Base-by-base conservation (phyloP, 179 eudicot genomes). In the Drosera spatulata region DNA sequence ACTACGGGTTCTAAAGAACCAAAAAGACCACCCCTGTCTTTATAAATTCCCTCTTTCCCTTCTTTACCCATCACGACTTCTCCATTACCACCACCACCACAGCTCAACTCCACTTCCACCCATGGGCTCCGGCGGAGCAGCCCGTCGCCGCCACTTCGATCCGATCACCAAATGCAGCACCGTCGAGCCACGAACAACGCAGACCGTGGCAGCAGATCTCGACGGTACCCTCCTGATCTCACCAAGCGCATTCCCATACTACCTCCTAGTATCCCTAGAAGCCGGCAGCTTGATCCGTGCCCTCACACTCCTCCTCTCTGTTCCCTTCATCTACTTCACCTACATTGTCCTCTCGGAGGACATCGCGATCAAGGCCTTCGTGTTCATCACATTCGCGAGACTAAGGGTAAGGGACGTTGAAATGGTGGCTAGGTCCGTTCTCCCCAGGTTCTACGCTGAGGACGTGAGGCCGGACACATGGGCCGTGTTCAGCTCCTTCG, bases 181-280 rank as follows among this genome's bases (percentile, higher is more conserved):
- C 2, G 66, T 74, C 10, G 75, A 71, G 8, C 61, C 33, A 22
- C 33, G 95, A 61, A 73, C 88, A 0, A 68, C 75, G 9, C 91
- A 89, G 13, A 73, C 83, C 0, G 82, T 89, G 39, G 86, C 83
- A 2, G 66, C 88, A 0, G 85, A 84, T 71, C 69, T 88, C 3
- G 88, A 84, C 42, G 97, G 97, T 39, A 86, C 95, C 2, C 84
- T 89, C 42, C 66, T 89, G 1, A 50, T 72, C 7, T 80, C 95
- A 0, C 61, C n/a, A 7, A 70, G 68, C 50, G 60, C 85, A 3
- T 89, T 89, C 44, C 88, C 97, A 3, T 86, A 86, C 67, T 89
- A 68, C 75, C 53, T 89, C 64, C 74, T 88, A 4, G 65, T 88
- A 1, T 86, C 96, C 5, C 60, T 88, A 5, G 96, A 86, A 61